Conservation (phyloP, 2,329 filamentous ascomycete species). For the Sclerotinia minor region DNA sequence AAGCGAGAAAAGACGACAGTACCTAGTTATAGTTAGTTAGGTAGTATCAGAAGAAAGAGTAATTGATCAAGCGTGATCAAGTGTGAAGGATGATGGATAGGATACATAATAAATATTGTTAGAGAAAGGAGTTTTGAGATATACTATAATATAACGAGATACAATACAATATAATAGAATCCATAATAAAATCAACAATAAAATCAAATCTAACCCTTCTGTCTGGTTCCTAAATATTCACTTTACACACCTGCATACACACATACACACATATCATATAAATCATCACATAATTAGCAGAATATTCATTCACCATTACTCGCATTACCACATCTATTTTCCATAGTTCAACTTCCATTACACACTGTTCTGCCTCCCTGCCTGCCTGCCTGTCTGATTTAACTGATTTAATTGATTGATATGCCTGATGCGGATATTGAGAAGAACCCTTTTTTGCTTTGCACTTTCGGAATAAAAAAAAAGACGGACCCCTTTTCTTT, state of each 20-base stretch:
- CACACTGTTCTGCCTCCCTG: background rate
- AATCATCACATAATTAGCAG: background rate
- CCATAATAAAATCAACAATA: no score
- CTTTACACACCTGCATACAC: background rate
- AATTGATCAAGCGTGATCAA: no score
- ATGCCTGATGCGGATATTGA: slow-evolving; percentile 2
- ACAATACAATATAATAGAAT: no score
- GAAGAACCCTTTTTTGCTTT: slow-evolving; percentile 12
- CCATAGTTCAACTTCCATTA: slow-evolving; percentile 8
- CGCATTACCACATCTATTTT: background rate
- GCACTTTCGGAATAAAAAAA: background rate
- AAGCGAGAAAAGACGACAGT: no score
- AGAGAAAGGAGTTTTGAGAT: no score
- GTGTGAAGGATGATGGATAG: no score
- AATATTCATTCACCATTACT: background rate
- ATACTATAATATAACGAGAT: no score
- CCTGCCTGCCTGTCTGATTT: background rate
- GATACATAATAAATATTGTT: no score
- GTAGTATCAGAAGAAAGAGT: no score
- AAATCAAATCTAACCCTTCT: background rate
- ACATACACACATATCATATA: background rate
- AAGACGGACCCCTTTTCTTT: slow-evolving; percentile 13
- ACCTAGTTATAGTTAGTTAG: no score
- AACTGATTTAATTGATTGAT: slow-evolving; percentile 11
- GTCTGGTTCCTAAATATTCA: background rate